Percentiles rank a stretch among this genome's conserved stretches.
phyloP scores from a whole-genome alignment of 352 stramenopile species.

The Phytopythium montanum region DNA sequence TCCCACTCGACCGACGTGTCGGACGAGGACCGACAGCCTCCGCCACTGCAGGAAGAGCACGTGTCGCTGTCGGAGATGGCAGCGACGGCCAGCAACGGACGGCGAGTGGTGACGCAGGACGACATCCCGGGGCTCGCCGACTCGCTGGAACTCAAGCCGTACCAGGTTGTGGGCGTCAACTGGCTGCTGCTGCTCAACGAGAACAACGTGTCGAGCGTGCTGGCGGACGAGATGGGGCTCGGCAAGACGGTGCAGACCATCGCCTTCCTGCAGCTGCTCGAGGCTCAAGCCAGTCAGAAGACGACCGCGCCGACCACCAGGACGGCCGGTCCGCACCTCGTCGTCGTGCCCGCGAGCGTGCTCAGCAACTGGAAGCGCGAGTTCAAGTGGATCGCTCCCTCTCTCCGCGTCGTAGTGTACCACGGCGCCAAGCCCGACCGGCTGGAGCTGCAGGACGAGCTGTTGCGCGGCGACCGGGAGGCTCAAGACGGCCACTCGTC shows the following conservation, averaged over 20 bases:
- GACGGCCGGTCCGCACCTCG: constrained; percentile 73
- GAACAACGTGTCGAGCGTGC: constrained; percentile 74
- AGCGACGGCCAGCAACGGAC: constrained; percentile 13
- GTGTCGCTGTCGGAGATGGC: constrained; percentile 56
- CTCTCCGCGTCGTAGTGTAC: constrained; percentile 85
- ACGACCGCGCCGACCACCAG: constrained; percentile 14
- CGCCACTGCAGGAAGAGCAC: constrained; percentile 31
- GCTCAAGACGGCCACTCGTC: constrained; percentile 17
- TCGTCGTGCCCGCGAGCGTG: constrained; percentile 92
- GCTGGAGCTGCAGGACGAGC: constrained; percentile 45
- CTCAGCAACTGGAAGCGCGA: constrained; percentile 93
- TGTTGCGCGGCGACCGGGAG: constrained; percentile 10
- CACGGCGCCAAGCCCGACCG: constrained; percentile 68
- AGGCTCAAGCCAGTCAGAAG: constrained; percentile 36
- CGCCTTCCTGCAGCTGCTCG: constrained; percentile 64
- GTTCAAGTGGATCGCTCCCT: constrained; percentile 90
- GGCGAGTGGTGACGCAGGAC: constrained; percentile 53
- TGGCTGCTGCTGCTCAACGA: constrained; percentile 76
- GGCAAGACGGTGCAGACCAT: constrained; percentile 93
- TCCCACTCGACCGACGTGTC: constrained; percentile 23
- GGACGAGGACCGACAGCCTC: constrained; percentile 35
- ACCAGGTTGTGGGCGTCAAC: constrained; percentile 83
- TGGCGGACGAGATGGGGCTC: constrained; percentile 91
- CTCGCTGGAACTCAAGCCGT: constrained; percentile 73
- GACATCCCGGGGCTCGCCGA: constrained; percentile 74